Conservation (phyloP, 306 rosid genomes). For the Lupinus albus region DNA sequence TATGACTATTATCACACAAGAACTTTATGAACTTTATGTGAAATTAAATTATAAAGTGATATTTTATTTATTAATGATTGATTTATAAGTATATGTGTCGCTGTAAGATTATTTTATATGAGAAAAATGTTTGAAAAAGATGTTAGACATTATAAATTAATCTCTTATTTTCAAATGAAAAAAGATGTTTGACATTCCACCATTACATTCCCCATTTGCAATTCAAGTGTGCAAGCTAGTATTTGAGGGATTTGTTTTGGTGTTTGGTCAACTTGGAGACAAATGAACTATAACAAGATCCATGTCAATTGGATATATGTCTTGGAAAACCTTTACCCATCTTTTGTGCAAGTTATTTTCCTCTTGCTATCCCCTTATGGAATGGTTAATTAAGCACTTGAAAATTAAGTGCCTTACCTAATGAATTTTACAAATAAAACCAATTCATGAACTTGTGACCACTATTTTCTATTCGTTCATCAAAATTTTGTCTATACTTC, state of each 20-base stretch:
- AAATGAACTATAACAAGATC: conserved; percentile 37
- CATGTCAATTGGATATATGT: conserved; percentile 27
- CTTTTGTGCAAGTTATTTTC: background rate
- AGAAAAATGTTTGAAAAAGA: no score
- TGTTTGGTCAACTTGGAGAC: conserved; percentile 47
- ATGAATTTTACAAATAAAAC: no score
- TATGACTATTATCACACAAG: conserved; percentile 13
- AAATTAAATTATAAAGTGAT: no score
- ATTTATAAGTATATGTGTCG: no score
- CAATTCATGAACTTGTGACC: no score
- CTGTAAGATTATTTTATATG: no score
- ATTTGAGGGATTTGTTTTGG: conserved; percentile 35
- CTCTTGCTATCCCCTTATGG: conserved; percentile 11
- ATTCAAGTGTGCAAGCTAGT: conserved; percentile 39
- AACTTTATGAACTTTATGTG: no score
- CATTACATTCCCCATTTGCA: conserved; percentile 26
- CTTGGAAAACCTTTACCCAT: background rate
- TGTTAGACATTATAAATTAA: no score
- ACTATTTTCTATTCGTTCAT: background rate
- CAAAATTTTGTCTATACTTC: background rate
- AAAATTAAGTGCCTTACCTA: no score
- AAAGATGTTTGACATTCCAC: conserved; percentile 38
- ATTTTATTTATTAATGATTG: no score
- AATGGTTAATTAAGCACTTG: background rate
- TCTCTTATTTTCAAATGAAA: conserved; percentile 35